Evolutionary conservation across 1,139 yeast species (phyloP).

Genomic region (Sugiyamaella sp.): DNA sequence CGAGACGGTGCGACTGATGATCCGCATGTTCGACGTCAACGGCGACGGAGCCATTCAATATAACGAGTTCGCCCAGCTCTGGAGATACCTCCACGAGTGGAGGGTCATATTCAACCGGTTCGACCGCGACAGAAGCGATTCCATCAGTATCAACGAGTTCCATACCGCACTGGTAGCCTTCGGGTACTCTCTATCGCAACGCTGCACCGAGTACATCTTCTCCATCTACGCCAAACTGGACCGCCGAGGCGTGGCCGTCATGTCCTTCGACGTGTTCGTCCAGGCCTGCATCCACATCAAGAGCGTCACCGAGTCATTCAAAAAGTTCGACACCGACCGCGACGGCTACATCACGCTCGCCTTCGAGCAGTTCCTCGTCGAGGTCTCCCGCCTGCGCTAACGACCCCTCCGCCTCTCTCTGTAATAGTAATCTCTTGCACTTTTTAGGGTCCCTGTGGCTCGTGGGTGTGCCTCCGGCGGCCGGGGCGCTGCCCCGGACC

Average conservation of each 20-base stretch:
- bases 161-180: constrained; percentile 68
- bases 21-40: constrained; percentile 61
- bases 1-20: constrained; percentile 66
- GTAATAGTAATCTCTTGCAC: background rate
- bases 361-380: constrained; percentile 76
- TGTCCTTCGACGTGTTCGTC: constrained; percentile 81
- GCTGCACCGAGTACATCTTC: constrained; percentile 63
- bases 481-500: constrained; percentile 1
- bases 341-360: constrained; percentile 78
- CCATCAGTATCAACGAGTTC: constrained; percentile 68
- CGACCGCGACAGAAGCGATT: constrained; percentile 62
- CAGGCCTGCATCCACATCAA: constrained; percentile 78
- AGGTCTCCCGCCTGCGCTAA: constrained; percentile 42
- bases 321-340: constrained; percentile 72
- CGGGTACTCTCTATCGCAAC: constrained; percentile 67
- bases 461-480: background rate
- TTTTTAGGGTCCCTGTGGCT: background rate
- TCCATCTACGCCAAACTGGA: constrained; percentile 56
- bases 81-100: constrained; percentile 77
- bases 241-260: constrained; percentile 54
- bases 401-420: background rate
- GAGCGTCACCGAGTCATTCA: constrained; percentile 76
- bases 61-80: constrained; percentile 69
- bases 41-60: constrained; percentile 55
- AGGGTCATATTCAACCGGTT: constrained; percentile 66